A percentile compares a stretch with the other conserved stretches of the same genome.
Conservation (phyloP, 2,329 filamentous ascomycete genomes). For the Fusarium anguioides region DNA sequence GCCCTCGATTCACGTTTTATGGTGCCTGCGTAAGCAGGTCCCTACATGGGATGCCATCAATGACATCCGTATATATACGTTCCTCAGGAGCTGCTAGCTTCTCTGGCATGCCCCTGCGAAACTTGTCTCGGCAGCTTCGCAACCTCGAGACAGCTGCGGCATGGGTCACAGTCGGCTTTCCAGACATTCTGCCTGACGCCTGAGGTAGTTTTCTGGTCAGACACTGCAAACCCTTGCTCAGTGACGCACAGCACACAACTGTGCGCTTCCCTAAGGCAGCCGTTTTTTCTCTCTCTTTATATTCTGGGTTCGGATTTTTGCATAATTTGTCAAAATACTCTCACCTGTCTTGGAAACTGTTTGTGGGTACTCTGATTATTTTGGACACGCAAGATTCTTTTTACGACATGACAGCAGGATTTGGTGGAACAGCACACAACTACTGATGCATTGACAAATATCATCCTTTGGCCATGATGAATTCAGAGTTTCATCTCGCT, state of each 20-base stretch:
- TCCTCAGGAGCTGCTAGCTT: constrained; percentile 39
- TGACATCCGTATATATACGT: constrained; percentile 48
- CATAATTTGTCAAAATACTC: not conserved
- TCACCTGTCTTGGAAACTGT: not conserved
- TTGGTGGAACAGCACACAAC: constrained; percentile 43
- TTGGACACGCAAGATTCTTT: constrained; percentile 9
- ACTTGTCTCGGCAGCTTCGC: constrained; percentile 29
- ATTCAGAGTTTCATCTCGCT: not conserved
- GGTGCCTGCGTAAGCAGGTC: constrained; percentile 36
- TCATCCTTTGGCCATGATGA: constrained; percentile 17
- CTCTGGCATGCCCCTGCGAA: constrained; percentile 33
- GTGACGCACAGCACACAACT: not conserved
- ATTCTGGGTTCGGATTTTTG: constrained; percentile 2
- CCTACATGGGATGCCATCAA: constrained; percentile 34
- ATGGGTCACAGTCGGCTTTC: not conserved
- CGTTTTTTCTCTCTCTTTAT: constrained; percentile 6
- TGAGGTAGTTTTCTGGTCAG: not conserved
- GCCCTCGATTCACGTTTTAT: constrained; percentile 41
- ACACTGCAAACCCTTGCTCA: not conserved
- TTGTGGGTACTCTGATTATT: constrained; percentile 5
- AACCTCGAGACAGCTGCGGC: constrained; percentile 17
- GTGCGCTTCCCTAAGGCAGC: constrained; percentile 16
- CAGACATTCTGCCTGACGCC: constrained; percentile 3
- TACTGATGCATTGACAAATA: constrained; percentile 5
- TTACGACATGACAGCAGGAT: constrained; percentile 20